phyloP scores from a whole-genome alignment of 345 rosid genomes.

The Lepidium africanum region DNA sequence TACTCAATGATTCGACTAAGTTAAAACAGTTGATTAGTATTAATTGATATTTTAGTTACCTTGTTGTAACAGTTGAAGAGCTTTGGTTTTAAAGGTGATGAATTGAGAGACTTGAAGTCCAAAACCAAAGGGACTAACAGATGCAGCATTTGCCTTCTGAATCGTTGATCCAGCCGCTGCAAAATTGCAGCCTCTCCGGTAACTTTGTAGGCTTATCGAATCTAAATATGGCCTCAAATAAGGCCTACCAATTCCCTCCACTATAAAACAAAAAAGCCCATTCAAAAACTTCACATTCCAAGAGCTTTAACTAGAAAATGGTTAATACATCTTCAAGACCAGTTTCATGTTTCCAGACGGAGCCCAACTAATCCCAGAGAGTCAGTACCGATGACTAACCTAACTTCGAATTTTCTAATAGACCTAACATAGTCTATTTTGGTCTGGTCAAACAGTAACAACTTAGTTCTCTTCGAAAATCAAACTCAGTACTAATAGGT shows the following conservation, averaged over 20 bases:
- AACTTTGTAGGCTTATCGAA: conserved; percentile 22
- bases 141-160: conserved; percentile 30
- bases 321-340: no score
- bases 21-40: not conserved
- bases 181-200: conserved; percentile 26
- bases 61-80: conserved; percentile 27
- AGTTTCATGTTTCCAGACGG: no score
- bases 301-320: no score
- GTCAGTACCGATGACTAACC: no score
- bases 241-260: conserved; percentile 21
- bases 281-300: not conserved
- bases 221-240: conserved; percentile 38
- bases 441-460: no score
- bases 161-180: conserved; percentile 29
- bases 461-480: no score
- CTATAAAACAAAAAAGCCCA: conserved; percentile 9
- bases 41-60: conserved; percentile 19
- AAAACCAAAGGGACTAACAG: conserved; percentile 27
- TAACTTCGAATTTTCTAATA: no score
- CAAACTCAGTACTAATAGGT: no score
- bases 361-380: no score
- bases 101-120: conserved; percentile 40
- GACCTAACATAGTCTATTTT: no score
- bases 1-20: not conserved
- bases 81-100: conserved; percentile 35